phyloP scores from a whole-genome alignment of 495 filamentous ascomycete species.

The Penicillium paradoxum region DNA sequence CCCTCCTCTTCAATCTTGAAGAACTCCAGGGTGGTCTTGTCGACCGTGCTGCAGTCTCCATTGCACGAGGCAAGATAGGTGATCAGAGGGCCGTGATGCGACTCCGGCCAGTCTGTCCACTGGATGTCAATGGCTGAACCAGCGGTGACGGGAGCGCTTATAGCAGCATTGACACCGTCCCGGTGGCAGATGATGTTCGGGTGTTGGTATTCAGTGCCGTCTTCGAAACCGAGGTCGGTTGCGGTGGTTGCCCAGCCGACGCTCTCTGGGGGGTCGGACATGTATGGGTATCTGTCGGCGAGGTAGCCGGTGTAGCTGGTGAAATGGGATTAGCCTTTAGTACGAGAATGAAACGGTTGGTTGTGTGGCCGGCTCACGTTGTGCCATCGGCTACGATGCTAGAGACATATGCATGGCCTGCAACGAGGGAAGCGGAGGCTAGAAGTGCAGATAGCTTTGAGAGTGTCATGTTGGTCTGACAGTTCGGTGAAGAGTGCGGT shows the following conservation, averaged over 20 bases:
- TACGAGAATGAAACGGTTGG: neutral
- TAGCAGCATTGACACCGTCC: constrained; percentile 45
- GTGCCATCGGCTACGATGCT: constrained; percentile 52
- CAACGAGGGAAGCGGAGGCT: constrained; percentile 42
- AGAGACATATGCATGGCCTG: constrained; percentile 54
- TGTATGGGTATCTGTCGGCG: constrained; percentile 29
- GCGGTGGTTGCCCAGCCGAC: constrained; percentile 54
- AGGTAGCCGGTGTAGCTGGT: constrained; percentile 33
- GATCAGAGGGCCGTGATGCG: constrained; percentile 66
- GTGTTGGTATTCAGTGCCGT: constrained; percentile 41
- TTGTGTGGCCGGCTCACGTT: constrained; percentile 16
- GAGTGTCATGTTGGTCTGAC: constrained; percentile 17
- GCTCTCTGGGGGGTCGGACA: constrained; percentile 41
- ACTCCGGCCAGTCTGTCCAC: constrained; percentile 64
- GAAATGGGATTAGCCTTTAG: neutral
- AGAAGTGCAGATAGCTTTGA: constrained; percentile 31
- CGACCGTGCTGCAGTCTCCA: constrained; percentile 58
- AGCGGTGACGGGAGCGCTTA: constrained; percentile 49
- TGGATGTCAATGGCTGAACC: constrained; percentile 52
- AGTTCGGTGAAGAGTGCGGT: neutral
- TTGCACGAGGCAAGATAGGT: constrained; percentile 70
- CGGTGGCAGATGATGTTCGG: constrained; percentile 67
- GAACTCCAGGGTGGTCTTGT: constrained; percentile 59
- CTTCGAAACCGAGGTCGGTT: constrained; percentile 56
- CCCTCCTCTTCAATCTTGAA: constrained; percentile 72